These are phyloP conservation scores for Solanum clarkiae DNA, from an alignment of 257 asterid species.

Conservation along the genomic window DNA sequence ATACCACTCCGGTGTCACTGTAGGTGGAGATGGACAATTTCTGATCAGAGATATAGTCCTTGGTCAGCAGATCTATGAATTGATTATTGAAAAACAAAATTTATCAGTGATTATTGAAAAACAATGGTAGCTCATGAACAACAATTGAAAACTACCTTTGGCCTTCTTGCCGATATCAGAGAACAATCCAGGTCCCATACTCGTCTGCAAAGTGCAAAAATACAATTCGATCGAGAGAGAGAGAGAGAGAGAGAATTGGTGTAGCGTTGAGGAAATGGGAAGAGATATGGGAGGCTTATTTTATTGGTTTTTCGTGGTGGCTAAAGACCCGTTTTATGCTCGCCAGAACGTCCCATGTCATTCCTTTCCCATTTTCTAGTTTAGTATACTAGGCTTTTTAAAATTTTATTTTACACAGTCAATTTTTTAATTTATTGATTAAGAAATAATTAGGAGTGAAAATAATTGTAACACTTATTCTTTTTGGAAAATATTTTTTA, in stretches of 20 bases:
- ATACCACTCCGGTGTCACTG: slow-evolving; percentile 84
- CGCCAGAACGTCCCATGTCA: not conserved
- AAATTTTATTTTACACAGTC: no score
- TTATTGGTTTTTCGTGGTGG: not conserved
- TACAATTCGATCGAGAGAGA: not conserved
- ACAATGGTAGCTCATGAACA: not conserved
- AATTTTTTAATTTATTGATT: no score
- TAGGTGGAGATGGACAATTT: slow-evolving; percentile 62
- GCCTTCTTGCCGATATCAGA: slow-evolving; percentile 88
- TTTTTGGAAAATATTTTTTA: no score
- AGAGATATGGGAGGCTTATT: not conserved
- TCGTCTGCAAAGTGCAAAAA: slow-evolving; percentile 21
- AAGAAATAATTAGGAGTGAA: no score
- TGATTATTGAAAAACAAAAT: not conserved
- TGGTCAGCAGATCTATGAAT: slow-evolving; percentile 71
- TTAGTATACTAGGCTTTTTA: no score
- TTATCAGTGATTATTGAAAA: not conserved
- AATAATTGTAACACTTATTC: no score
- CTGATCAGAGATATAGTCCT: slow-evolving; percentile 80
- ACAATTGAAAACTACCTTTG: slow-evolving; percentile 37
- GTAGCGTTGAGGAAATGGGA: not conserved
- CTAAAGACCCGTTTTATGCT: not conserved
- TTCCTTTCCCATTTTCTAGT: not conserved
- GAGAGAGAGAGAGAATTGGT: not conserved
- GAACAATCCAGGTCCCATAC: slow-evolving; percentile 89